Base-by-base conservation (phyloP, 192 early-diverging fungal species). In the Pilobolus umbonatus region DNA sequence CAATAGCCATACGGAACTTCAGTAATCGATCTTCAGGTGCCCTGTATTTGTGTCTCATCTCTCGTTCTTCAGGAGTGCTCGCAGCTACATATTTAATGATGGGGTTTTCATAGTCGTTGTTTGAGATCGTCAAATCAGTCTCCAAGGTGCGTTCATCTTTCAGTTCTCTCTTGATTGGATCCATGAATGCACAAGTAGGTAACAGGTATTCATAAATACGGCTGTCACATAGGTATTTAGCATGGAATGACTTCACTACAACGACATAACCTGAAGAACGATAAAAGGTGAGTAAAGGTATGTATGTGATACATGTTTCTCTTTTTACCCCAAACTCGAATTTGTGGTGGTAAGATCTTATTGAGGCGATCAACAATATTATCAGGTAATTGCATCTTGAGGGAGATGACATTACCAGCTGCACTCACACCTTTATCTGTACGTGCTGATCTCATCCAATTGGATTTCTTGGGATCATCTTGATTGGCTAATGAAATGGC, bases 351-450 rank as follows among this genome's bases (percentile, higher is more conserved):
- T 39, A 99, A 68, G n/a, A 76, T 31, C 8, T 62, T 57, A 73
- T 99, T 99, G 68, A 98, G 83, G 63, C 82, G 85, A 28, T 73
- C 61, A 14, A 98, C 77, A 15, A 95, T 71, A 28, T 87, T 82
- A 48, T 89, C 87, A 49, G 90, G 85, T 29, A 64, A n/a, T 6
- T 55, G 52, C 84, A 99, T 85, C 68, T 99, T 99, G 28, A 90
- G 55, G 5, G 94, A 94, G 9, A 93, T 83, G 2, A 99, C 88
- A 51, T 99, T 95, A 11, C 96, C 96, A 30, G 91, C 91, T 19
- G 97, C 95, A 66, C 98, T 96, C 4, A 99, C 97, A 26, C 97
- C 97, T 71, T 98, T 98, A 65, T 99, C 97, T 1, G 97, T 99
- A 30, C 97, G 81, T 9, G 97, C 97, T 8, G 93, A 86, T 55